Percentiles rank a stretch among this genome's conserved stretches.
Conservation (phyloP, 78 protist genomes). For the Polysphondylium violaceum region DNA sequence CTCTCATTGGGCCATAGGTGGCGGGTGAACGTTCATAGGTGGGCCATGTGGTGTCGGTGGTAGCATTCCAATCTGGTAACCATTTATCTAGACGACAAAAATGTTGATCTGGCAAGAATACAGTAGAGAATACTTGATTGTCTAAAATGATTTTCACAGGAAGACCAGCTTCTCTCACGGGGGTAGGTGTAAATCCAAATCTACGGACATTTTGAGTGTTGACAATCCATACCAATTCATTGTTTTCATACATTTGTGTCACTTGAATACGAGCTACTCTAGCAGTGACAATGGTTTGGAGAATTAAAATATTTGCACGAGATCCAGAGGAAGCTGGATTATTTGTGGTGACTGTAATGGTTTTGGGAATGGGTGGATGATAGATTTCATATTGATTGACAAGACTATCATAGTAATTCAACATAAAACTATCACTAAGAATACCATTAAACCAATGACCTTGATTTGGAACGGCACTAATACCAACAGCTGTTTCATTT, state of each 20-base stretch:
- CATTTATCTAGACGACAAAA: conserved; percentile 1
- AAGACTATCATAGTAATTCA: conserved; percentile 6
- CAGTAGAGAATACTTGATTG: not conserved
- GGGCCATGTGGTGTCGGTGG: conserved; percentile 9
- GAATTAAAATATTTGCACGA: conserved; percentile 28
- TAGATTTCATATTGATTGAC: not conserved
- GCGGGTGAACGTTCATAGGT: conserved; percentile 24
- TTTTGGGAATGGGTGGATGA: conserved; percentile 23
- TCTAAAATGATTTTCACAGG: not conserved
- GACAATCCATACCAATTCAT: conserved; percentile 15
- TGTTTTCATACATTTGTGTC: not conserved
- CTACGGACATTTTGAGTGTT: conserved; percentile 57
- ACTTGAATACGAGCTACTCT: conserved; percentile 25
- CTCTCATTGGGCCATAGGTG: conserved; percentile 50
- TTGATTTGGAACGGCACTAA: conserved; percentile 40
- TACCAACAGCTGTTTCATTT: not conserved
- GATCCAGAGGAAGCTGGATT: conserved; percentile 50
- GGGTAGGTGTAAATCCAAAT: conserved; percentile 5
- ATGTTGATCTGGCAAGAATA: conserved; percentile 11
- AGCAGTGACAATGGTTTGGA: conserved; percentile 9
- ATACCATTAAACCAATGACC: conserved; percentile 84
- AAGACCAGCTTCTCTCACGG: not conserved
- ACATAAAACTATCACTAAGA: conserved; percentile 43
- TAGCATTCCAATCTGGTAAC: conserved; percentile 7
- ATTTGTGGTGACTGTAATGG: not conserved